These are phyloP conservation scores for Fusarium sp. DNA, from an alignment of 2,329 filamentous ascomycete species.

Conservation along the genomic window DNA sequence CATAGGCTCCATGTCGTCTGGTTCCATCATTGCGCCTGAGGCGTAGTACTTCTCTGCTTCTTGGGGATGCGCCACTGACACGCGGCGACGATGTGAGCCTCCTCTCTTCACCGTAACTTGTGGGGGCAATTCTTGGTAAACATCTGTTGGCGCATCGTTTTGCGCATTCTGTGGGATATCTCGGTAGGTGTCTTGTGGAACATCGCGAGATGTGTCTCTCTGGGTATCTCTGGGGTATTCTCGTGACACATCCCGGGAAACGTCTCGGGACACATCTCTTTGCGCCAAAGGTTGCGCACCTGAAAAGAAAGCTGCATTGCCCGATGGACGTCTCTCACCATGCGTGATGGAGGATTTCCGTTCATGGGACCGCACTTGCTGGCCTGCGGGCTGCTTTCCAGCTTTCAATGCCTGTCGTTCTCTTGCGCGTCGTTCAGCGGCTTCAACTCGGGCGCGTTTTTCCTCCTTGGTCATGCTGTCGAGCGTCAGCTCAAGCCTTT, in stretches of 20 bases:
- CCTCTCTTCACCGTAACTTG: slow-evolving; percentile 32
- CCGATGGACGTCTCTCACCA: slow-evolving; percentile 29
- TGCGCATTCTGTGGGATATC: slow-evolving; percentile 22
- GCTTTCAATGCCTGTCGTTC: slow-evolving; percentile 63
- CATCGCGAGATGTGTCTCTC: slow-evolving; percentile 9
- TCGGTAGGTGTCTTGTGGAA: slow-evolving; percentile 13
- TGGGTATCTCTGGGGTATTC: slow-evolving; percentile 25
- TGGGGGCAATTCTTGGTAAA: slow-evolving; percentile 25
- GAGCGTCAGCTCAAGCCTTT: slow-evolving; percentile 90
- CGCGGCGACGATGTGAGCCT: slow-evolving; percentile 28
- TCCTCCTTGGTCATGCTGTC: slow-evolving; percentile 96
- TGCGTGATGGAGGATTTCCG: slow-evolving; percentile 34
- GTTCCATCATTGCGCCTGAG: slow-evolving; percentile 36
- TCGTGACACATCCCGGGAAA: neutral
- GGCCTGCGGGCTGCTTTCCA: slow-evolving; percentile 35
- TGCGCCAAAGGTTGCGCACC: slow-evolving; percentile 20
- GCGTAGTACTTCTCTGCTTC: slow-evolving; percentile 35
- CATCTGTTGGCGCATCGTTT: slow-evolving; percentile 20
- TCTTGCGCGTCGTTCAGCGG: slow-evolving; percentile 79
- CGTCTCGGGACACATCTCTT: slow-evolving; percentile 19
- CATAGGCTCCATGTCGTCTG: slow-evolving; percentile 19
- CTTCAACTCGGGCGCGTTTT: slow-evolving; percentile 84
- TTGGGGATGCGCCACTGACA: slow-evolving; percentile 33
- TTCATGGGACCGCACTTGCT: slow-evolving; percentile 36
- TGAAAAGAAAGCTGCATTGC: slow-evolving; percentile 18